These are phyloP conservation scores for Aspergillus sp. DNA, from an alignment of 2,329 filamentous ascomycete species.

Conservation along the genomic window DNA sequence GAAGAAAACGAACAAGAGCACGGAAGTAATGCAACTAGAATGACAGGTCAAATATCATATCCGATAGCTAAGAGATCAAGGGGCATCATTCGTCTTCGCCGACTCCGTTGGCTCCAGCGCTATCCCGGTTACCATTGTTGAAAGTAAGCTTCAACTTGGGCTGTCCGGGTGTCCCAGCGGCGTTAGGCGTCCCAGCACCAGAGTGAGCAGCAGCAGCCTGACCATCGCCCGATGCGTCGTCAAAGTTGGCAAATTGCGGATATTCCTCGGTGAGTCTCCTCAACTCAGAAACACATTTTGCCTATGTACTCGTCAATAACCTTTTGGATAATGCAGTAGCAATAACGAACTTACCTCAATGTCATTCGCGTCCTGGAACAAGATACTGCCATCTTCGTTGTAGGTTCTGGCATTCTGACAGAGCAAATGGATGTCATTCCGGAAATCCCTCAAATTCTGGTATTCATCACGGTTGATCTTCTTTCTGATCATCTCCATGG, in stretches of 20 bases:
- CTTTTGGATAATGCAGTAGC: slow-evolving; percentile 4
- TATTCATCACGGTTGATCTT: slow-evolving; percentile 98
- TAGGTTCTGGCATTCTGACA: slow-evolving; percentile 91
- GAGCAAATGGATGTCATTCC: slow-evolving; percentile 75
- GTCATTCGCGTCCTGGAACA: slow-evolving; percentile 86
- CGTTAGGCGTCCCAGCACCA: slow-evolving; percentile 57
- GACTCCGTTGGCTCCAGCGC: slow-evolving; percentile 26
- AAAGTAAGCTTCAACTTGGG: slow-evolving; percentile 65
- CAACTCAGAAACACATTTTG: slow-evolving; percentile 49
- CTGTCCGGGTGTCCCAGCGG: slow-evolving; percentile 52
- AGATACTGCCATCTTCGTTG: slow-evolving; percentile 90
- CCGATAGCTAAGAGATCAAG: background rate
- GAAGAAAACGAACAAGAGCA: background rate
- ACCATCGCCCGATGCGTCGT: slow-evolving; percentile 43
- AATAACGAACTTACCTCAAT: slow-evolving; percentile 68
- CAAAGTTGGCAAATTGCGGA: slow-evolving; percentile 55
- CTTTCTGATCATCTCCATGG: slow-evolving; percentile 90
- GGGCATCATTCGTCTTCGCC: slow-evolving; percentile 14
- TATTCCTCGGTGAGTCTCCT: slow-evolving; percentile 49
- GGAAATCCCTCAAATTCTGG: slow-evolving; percentile 71
- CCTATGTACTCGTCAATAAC: slow-evolving; percentile 24
- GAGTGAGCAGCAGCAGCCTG: slow-evolving; percentile 46
- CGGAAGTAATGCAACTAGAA: background rate
- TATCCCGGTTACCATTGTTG: slow-evolving; percentile 37
- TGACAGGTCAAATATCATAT: slow-evolving; percentile 1